A percentile compares a stretch with the other conserved stretches of the same genome.
These are phyloP conservation scores for Zygosaccharomyces lentus DNA, from an alignment of 805 yeast genomes.

Conservation along the genomic window DNA sequence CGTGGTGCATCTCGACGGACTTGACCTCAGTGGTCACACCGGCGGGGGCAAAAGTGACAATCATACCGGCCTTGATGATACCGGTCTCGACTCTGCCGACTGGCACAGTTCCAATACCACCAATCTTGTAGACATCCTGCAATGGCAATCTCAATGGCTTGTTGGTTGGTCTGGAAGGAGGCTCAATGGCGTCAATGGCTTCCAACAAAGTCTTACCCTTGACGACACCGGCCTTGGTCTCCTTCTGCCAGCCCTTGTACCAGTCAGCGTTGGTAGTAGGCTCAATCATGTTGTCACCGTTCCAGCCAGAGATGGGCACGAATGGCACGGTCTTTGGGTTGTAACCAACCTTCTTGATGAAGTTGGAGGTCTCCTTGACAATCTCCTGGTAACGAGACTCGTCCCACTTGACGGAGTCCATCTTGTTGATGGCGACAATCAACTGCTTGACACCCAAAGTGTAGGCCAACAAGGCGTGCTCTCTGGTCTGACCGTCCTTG, in stretches of 20 bases:
- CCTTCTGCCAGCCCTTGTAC: constrained; percentile 84
- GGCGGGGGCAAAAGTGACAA: constrained; percentile 85
- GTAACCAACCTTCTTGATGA: constrained; percentile 83
- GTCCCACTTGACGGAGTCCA: constrained; percentile 90
- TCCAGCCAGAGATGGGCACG: constrained; percentile 90
- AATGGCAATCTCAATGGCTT: constrained; percentile 87
- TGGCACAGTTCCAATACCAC: constrained; percentile 90
- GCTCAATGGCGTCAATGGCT: constrained; percentile 80
- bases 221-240: constrained; percentile 64
- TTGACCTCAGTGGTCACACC: constrained; percentile 87
- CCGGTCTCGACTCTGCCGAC: constrained; percentile 95
- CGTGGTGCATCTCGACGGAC: constrained; percentile 88
- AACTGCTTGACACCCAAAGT: constrained; percentile 85
- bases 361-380: constrained; percentile 69
- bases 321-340: constrained; percentile 77
- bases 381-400: constrained; percentile 77
- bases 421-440: constrained; percentile 89
- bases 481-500: constrained; percentile 93
- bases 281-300: constrained; percentile 92
- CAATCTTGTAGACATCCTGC: constrained; percentile 90
- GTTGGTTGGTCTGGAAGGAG: constrained; percentile 76
- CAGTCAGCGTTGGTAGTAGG: constrained; percentile 76
- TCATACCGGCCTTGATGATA: constrained; percentile 86
- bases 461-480: constrained; percentile 87
- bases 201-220: constrained; percentile 80